phyloP scores from a whole-genome alignment of 192 early-diverging fungal species.

The Umbelopsis isabellina region DNA sequence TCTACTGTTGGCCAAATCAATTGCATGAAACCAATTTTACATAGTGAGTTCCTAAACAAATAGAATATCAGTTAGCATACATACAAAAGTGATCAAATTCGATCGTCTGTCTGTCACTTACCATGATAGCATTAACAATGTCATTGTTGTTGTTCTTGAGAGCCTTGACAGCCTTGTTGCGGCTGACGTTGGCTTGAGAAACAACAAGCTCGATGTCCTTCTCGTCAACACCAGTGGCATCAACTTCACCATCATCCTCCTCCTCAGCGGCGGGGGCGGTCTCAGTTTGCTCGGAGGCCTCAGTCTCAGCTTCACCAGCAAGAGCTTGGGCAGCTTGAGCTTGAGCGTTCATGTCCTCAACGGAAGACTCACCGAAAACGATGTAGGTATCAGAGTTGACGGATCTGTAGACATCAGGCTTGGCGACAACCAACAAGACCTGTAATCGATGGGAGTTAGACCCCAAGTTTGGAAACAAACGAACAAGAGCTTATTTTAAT shows the following conservation, averaged over 20 bases:
- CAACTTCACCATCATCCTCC: constrained; percentile 78
- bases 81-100: too few relatives aligned
- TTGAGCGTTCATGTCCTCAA: constrained; percentile 82
- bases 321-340: constrained; percentile 61
- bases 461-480: neutral
- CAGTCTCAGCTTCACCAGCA: constrained; percentile 42
- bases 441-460: constrained; percentile 26
- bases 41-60: constrained; percentile 28
- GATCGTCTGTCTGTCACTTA: constrained; percentile 21
- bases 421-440: constrained; percentile 82
- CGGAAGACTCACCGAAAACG: constrained; percentile 93
- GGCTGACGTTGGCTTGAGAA: constrained; percentile 83
- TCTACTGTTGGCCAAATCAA: constrained; percentile 14
- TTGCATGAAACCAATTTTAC: constrained; percentile 20
- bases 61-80: too few relatives aligned
- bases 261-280: constrained; percentile 56
- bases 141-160: constrained; percentile 87
- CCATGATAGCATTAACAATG: constrained; percentile 98
- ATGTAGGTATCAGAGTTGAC: constrained; percentile 90
- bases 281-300: constrained; percentile 53
- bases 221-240: constrained; percentile 81
- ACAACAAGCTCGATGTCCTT: constrained; percentile 97
- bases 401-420: constrained; percentile 94
- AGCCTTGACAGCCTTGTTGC: constrained; percentile 90
- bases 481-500: neutral